phyloP scores from a whole-genome alignment of 1,284 basidiomycete species.

The Chalciporus sp. region DNA sequence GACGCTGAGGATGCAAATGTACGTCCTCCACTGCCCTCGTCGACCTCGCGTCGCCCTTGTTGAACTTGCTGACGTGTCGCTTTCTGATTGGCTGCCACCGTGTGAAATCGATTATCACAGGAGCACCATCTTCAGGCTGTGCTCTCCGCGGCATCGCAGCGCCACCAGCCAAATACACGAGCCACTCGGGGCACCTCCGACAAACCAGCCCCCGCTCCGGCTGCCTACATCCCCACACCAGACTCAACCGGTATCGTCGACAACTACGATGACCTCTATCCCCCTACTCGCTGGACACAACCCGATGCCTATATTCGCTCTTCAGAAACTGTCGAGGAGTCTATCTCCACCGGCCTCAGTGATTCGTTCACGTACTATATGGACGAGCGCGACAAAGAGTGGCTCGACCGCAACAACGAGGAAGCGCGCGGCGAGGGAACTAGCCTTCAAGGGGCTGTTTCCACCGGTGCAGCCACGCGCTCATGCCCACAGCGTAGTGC shows the following conservation, averaged over 20 bases:
- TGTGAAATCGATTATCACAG: slow-evolving; percentile 59
- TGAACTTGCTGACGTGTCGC: slow-evolving; percentile 47
- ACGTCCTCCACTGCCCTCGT: slow-evolving; percentile 46
- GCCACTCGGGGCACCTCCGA: slow-evolving; percentile 44
- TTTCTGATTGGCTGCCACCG: slow-evolving; percentile 48
- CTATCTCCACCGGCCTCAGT: slow-evolving; percentile 54
- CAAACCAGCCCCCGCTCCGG: slow-evolving; percentile 46
- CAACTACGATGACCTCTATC: slow-evolving; percentile 77
- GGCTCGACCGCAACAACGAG: slow-evolving; percentile 92
- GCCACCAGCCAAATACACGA: slow-evolving; percentile 48
- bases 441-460: slow-evolving; percentile 70
- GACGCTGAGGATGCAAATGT: slow-evolving; percentile 89
- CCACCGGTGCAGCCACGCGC: slow-evolving; percentile 47
- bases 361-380: slow-evolving; percentile 86
- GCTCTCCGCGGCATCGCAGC: slow-evolving; percentile 71
- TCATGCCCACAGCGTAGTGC: slow-evolving; percentile 63
- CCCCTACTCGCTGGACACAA: slow-evolving; percentile 70
- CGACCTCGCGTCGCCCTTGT: slow-evolving; percentile 44
- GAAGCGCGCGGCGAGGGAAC: slow-evolving; percentile 86
- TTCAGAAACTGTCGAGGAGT: slow-evolving; percentile 89
- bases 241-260: slow-evolving; percentile 84
- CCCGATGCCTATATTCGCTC: slow-evolving; percentile 82
- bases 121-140: slow-evolving; percentile 93
- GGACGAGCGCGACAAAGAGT: slow-evolving; percentile 95
- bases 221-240: slow-evolving; percentile 89